Base-by-base conservation (phyloP, 2,329 filamentous ascomycete genomes). In the Penicillium oxalicum region DNA sequence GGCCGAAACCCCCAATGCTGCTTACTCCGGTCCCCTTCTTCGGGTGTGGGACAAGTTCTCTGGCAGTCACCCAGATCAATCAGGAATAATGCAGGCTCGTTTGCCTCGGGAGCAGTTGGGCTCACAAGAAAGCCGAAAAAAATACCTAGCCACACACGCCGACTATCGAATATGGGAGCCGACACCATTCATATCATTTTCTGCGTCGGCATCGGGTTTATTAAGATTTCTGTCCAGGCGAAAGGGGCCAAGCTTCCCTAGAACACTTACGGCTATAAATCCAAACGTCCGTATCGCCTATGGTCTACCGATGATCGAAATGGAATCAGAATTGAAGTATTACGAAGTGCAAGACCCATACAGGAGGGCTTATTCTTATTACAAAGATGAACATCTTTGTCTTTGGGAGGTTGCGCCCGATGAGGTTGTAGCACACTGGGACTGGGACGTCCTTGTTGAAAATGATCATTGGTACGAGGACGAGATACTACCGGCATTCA, bases 171-270 rank as follows among this genome's bases (percentile, higher is more conserved):
- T 6, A 24, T 40, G 18, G 38, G 38, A 40, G 24, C 38, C 38
- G 24, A 42, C 40, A 18, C 40, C 40, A 24, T 42, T 42, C 28
- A 42, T 42, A 29, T 42, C 40, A 32, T 42, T 42, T 18, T 29
- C 5, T 29, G 8, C 40, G 9, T 29, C 26, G 4, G 18, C 9
- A 33, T 33, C 28, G 18, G 25, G 38, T 40, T 26, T 24, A 13
- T n/a, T 27, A 24, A 18, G 40, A 9, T 8, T 8, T 42, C 40
- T 42, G 28, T 28, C 40, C 5, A 26, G 24, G 24, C 11, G n/a
- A 18, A 26, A 40, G 24, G 11, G 38, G 24, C 18, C 5, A 26
- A 26, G 38, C 38, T 32, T 32, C 28, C n/a, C 24, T 18, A 4
- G 28, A 26, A 42, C 40, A 13, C 40, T 42, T 6, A 42, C 40